phyloP scores from a whole-genome alignment of 148 eudicot genomes.

The Salicornia ramosissima region DNA sequence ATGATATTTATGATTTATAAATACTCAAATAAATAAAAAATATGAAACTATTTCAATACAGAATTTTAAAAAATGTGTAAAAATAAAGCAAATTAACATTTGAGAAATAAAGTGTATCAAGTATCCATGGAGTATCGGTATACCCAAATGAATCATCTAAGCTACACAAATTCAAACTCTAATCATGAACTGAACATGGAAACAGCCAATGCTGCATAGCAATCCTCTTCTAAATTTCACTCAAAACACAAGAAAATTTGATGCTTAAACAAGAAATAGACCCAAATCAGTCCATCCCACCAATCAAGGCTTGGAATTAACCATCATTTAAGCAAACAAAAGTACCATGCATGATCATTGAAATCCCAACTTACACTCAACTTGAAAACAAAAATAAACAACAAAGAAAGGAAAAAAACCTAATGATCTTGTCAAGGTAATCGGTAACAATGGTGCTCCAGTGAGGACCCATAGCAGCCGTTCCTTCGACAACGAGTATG shows the following conservation, averaged over 20 bases:
- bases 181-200: too few species aligned
- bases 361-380: constrained; percentile 4
- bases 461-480: constrained; percentile 31
- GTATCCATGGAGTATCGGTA: too few species aligned
- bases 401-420: constrained; percentile 12
- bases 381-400: background rate
- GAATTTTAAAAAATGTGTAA: too few species aligned
- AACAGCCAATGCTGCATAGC: too few species aligned
- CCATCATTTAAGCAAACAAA: background rate
- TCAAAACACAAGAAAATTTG: background rate
- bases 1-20: too few species aligned
- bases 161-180: too few species aligned
- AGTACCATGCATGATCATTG: background rate
- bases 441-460: constrained; percentile 31
- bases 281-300: background rate
- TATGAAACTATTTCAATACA: too few species aligned
- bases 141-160: too few species aligned
- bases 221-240: background rate
- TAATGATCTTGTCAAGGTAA: constrained; percentile 31
- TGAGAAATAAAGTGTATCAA: too few species aligned
- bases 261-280: background rate
- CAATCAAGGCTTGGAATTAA: background rate
- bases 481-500: constrained; percentile 32
- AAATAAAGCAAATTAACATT: too few species aligned
- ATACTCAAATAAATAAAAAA: too few species aligned